phyloP scores from a whole-genome alignment of 768 basidiomycete species.

The Rhizopogon roseolus region DNA sequence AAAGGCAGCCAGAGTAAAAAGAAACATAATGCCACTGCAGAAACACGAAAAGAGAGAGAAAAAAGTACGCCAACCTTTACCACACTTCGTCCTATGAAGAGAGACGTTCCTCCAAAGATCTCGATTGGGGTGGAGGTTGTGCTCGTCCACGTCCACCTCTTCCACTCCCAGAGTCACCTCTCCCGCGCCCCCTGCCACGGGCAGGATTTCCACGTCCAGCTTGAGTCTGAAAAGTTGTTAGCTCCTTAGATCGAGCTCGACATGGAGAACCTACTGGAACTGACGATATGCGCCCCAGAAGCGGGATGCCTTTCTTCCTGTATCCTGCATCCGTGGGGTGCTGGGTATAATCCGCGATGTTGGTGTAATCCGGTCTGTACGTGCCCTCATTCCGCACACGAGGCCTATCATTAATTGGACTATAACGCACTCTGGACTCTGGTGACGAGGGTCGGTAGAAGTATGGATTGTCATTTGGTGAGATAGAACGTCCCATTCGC shows the following conservation, averaged over 20 bases:
- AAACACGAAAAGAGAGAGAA: background rate
- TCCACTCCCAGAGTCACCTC: conserved; percentile 16
- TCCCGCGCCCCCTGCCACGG: conserved; percentile 11
- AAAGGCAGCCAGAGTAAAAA: background rate
- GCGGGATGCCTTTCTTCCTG: background rate
- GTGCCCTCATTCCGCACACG: background rate
- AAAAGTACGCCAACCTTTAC: background rate
- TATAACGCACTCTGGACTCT: background rate
- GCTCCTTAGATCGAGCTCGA: background rate
- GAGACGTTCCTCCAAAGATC: conserved; percentile 16
- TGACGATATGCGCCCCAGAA: background rate
- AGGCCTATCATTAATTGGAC: background rate
- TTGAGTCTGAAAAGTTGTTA: background rate
- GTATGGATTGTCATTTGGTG: background rate
- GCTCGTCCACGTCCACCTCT: conserved; percentile 13
- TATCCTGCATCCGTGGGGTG: background rate
- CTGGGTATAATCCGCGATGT: background rate
- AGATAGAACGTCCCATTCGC: background rate
- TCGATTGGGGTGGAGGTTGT: conserved; percentile 15
- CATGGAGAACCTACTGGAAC: background rate
- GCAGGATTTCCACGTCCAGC: background rate
- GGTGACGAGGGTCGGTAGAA: background rate
- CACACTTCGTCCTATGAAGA: conserved; percentile 8
- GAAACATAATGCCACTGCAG: background rate
- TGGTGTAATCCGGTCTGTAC: background rate